Evolutionary conservation across 2,329 filamentous ascomycete genomes (phyloP).

Genomic region (Lachnellula occidentalis): DNA sequence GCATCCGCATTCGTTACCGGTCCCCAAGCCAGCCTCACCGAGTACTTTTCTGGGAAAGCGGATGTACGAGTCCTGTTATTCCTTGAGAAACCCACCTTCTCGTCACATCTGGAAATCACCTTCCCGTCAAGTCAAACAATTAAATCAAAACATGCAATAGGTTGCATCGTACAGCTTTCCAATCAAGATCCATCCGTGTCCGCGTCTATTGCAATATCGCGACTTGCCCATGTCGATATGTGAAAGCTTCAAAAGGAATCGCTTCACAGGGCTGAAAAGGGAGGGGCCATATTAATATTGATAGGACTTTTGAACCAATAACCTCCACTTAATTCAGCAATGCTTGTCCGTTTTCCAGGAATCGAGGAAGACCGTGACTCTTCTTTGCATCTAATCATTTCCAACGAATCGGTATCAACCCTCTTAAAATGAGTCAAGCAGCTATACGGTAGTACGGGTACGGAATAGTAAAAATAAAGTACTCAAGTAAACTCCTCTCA

Average conservation of each 20-base stretch:
- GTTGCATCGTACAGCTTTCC: neutral
- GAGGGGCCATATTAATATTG: neutral
- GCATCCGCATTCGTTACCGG: neutral
- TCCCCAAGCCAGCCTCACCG: slow-evolving; percentile 4
- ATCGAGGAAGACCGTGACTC: neutral
- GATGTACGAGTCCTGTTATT: slow-evolving; percentile 1
- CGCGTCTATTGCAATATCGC: neutral
- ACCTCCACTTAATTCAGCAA: neutral
- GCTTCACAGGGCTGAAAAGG: neutral
- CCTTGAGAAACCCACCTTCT: neutral
- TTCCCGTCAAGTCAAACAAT: neutral
- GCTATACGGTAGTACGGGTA: no score
- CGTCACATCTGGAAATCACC: neutral
- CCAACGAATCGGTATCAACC: slow-evolving; percentile 3
- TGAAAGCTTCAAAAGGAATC: neutral
- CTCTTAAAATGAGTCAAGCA: neutral
- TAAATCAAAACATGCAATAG: neutral
- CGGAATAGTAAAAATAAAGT: no score
- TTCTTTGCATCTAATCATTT: neutral
- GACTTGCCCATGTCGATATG: neutral
- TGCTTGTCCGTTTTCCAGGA: neutral
- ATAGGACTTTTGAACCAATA: neutral
- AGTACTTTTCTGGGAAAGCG: slow-evolving; percentile 6
- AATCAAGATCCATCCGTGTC: neutral
- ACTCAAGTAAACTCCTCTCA: no score